Conservation (phyloP, 164 flowering plant species). For the Buxus sempervirens region DNA sequence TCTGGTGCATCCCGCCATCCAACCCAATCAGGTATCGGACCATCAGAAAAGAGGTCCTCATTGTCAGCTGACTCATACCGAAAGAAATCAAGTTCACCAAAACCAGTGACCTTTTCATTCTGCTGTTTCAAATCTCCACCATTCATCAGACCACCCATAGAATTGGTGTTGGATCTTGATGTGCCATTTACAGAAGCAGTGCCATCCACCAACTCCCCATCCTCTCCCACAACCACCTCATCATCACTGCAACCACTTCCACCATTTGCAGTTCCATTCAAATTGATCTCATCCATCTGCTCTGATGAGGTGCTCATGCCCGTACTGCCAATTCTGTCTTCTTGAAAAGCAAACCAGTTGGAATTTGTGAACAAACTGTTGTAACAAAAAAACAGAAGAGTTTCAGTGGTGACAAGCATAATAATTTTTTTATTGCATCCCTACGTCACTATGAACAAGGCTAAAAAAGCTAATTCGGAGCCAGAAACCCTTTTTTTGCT, state of each 20-base stretch:
- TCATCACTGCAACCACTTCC: conserved; percentile 79
- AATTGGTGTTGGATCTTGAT: conserved; percentile 36
- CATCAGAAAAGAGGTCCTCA: conserved; percentile 46
- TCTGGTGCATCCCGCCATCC: conserved; percentile 73
- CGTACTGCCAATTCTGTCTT: conserved; percentile 52
- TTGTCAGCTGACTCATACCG: conserved; percentile 40
- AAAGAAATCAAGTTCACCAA: conserved; percentile 40
- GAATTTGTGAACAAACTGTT: conserved; percentile 95
- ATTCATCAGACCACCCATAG: conserved; percentile 16
- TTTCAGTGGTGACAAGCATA: neutral
- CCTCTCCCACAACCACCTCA: conserved; percentile 90
- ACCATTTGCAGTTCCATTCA: conserved; percentile 51
- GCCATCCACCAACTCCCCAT: conserved; percentile 55
- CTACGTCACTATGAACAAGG: neutral
- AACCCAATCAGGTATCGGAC: conserved; percentile 72
- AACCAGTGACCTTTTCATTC: conserved; percentile 27
- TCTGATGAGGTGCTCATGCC: conserved; percentile 53
- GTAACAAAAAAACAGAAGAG: conserved; percentile 14
- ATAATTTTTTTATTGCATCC: neutral
- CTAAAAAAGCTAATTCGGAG: no score
- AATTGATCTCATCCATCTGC: conserved; percentile 60
- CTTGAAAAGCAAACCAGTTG: conserved; percentile 97
- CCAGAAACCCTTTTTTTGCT: no score
- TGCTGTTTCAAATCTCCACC: conserved; percentile 23
- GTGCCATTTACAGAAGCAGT: conserved; percentile 30